Evolutionary conservation across 257 asterid species (phyloP).

Genomic region (Przewalskia tangutica): DNA sequence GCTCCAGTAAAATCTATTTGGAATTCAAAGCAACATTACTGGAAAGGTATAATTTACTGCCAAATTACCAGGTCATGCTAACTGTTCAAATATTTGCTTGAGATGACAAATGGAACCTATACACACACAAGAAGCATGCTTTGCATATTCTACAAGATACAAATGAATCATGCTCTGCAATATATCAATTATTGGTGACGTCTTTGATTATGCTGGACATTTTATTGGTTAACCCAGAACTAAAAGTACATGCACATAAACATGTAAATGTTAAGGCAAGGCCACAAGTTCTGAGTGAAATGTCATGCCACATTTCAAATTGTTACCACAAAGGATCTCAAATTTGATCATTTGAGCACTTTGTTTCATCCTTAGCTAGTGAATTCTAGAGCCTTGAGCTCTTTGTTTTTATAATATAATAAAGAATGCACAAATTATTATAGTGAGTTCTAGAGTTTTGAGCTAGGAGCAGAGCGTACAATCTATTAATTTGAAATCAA

Average conservation of each 20-base stretch:
- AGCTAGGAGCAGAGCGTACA: background rate
- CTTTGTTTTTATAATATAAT: background rate
- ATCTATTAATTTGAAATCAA: background rate
- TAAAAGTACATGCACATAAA: background rate
- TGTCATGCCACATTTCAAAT: background rate
- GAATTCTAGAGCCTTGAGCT: background rate
- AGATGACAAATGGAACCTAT: background rate
- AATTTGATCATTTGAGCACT: background rate
- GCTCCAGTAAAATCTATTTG: background rate
- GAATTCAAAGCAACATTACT: background rate
- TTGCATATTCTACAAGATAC: background rate
- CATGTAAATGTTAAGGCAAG: background rate
- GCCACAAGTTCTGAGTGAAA: background rate
- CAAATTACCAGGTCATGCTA: background rate
- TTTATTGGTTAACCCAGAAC: background rate
- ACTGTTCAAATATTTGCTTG: background rate
- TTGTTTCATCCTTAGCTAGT: background rate
- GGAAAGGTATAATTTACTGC: background rate
- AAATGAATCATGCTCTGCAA: background rate
- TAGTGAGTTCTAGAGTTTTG: background rate
- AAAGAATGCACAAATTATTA: background rate
- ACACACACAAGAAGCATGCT: background rate
- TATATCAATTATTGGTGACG: background rate
- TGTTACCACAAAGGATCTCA: background rate
- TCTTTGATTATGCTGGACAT: background rate